Base-by-base conservation (phyloP, 106 monocot species). In the Ottelia alismoides region DNA sequence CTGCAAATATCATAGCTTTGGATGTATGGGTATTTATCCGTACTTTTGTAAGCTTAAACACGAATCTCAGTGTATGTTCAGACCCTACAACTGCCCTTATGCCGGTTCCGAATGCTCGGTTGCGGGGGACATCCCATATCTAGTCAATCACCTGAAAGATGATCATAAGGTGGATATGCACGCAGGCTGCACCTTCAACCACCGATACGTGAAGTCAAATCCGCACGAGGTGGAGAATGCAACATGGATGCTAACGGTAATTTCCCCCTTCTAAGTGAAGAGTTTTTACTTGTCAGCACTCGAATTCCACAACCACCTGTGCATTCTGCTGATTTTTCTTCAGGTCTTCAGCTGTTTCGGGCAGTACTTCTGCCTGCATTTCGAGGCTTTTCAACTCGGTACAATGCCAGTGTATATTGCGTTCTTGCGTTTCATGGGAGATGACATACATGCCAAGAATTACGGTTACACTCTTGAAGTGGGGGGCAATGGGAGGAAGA, bases 141-240 rank as follows among this genome's bases (percentile, higher is more conserved):
- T 67, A 10, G 67, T 67, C 14, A 27, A 30, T 58, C 67, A 67
- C 30, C 48, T 67, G 12, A 67, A 67, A 40, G 67, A 67, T 16
- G 57, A 67, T 43, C 67, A 67, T 51, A 67, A 67, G 58, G 67
- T 67, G 2, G 67, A 67, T 20, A 67, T 67, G 67, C 67, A 67
- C 51, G 58, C 19, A 25, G 67, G 67, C 1, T 30, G 58, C 58
- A 67, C 58, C 5, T 67, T 67, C 58, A 67, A 67, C 47, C 67
- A 67, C 27, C 27, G 67, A 30, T 67, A 67, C 43, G 67, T 67
- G 25, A 67, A 67, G 28, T 57, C 67, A 40, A 67, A 67, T 40
- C 67, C 67, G 0, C 58, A 58, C 35, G 67, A 67, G 58, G 67
- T 67, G 25, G 67, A 67, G 20, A 67, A 58, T 67, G 67, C 67